Percentiles rank a stretch among this genome's conserved stretches.
Evolutionary conservation across 805 yeast genomes (phyloP).

Genomic region (Kluyveromyces dobzhanskii): DNA sequence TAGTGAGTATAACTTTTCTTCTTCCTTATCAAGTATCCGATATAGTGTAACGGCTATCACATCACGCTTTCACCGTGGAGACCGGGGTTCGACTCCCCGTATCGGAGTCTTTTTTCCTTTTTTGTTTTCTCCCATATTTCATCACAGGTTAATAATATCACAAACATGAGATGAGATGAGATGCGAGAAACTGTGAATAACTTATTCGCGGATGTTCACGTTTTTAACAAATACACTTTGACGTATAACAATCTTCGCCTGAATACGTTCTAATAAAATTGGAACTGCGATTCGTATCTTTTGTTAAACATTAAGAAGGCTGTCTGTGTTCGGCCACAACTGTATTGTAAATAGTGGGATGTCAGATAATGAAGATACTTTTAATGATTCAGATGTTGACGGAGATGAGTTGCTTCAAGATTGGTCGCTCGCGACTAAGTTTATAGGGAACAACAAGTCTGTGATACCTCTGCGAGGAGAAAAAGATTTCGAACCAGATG

Average conservation of each 20-base stretch:
- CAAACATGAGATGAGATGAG: no score
- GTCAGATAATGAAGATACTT: background rate
- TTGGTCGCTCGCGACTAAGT: slow-evolving; percentile 38
- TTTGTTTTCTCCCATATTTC: background rate
- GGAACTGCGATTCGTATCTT: no score
- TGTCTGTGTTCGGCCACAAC: no score
- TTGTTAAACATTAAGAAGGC: no score
- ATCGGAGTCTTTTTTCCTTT: slow-evolving; percentile 8
- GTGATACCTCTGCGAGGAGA: slow-evolving; percentile 65
- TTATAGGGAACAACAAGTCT: slow-evolving; percentile 14
- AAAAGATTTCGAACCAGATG: slow-evolving; percentile 82
- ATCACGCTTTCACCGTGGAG: slow-evolving; percentile 14
- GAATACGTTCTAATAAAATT: no score
- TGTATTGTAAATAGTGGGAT: no score
- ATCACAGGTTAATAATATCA: no score
- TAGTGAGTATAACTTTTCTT: no score
- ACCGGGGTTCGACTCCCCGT: slow-evolving; percentile 15
- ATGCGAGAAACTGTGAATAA: no score
- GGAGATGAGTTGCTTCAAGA: slow-evolving; percentile 44
- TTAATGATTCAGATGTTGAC: slow-evolving; percentile 20
- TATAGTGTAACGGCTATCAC: slow-evolving; percentile 15
- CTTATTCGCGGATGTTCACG: no score
- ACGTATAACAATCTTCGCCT: no score
- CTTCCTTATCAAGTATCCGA: slow-evolving; percentile 10
- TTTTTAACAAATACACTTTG: no score